Base-by-base conservation (phyloP, 352 stramenopile species). In the Pythium aristosporum region DNA sequence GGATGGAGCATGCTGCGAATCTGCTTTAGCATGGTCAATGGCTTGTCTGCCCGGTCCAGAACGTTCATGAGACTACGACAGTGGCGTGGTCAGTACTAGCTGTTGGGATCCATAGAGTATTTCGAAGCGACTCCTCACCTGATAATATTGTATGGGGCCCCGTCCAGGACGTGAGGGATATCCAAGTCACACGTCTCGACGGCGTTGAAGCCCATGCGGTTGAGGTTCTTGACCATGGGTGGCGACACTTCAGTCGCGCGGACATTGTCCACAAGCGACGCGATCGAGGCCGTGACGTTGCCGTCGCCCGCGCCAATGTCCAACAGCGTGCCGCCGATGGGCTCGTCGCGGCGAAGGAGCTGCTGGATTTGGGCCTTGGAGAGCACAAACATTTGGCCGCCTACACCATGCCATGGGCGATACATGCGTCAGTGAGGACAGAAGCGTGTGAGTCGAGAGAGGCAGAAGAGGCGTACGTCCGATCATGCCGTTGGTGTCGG, bases 321-420 rank as follows among this genome's bases (percentile, higher is more conserved):
- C 11, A 95, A 78, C 34, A 95, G 55, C 15, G 80, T 80, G 1
- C 76, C 73, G 20, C 72, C 70, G n/a, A 85, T 57, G 10, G 59
- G 71, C 39, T 82, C 59, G 0, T 89, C 68, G n/a, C 68, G 76
- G 44, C 72, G 72, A 28, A 92, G 67, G 20, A 92, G 76, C n/a
- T 51, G 73, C 64, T 85, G 74, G 50, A 91, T 85, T 68, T 95
- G 87, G 49, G 76, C 73, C 18, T 74, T 66, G 0, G 84, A 95
- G 18, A 93, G 73, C 61, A 95, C 87, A 64, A 95, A 95, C 86
- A 95, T 95, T 76, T 95, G 84, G 36, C 84, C 87, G 69, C 86
- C 84, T 94, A 46, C 13, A 37, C 15, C 4, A 39, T 53, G 7
- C 25, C 13, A 39, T 37, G 30, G 20, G 25, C 25, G 3, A 30